Conservation (phyloP, 495 filamentous ascomycete genomes). For the Aspergillus mulundensis region DNA sequence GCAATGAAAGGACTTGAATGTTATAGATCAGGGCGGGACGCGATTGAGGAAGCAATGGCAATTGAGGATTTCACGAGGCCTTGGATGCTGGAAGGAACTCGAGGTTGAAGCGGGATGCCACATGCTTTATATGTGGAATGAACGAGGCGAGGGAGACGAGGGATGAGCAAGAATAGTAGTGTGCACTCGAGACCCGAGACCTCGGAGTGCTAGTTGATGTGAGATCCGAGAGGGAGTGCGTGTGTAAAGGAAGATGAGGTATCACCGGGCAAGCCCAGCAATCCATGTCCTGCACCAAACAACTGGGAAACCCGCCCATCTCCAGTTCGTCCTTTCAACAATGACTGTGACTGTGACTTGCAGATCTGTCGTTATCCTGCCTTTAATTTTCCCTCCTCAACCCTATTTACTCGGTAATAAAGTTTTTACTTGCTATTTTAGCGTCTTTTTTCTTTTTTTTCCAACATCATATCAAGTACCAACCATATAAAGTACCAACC, state of each 20-base stretch:
- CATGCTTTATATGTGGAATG: constrained; percentile 29
- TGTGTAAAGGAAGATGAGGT: constrained; percentile 18
- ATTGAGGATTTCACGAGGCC: constrained; percentile 19
- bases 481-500: no score
- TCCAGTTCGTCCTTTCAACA: constrained; percentile 1
- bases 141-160: constrained; percentile 19
- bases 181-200: no score
- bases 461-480: constrained; percentile 1
- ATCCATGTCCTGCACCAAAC: constrained; percentile 13
- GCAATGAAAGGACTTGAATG: not conserved
- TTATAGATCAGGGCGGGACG: constrained; percentile 17
- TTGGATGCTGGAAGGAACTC: constrained; percentile 11
- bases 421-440: not conserved
- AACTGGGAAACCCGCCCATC: constrained; percentile 15
- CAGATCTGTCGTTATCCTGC: constrained; percentile 17
- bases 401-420: no score
- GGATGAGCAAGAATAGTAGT: constrained; percentile 7
- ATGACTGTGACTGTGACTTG: constrained; percentile 16
- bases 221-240: constrained; percentile 10
- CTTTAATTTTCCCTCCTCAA: not conserved
- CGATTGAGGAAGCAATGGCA: constrained; percentile 1
- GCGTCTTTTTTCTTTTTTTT: constrained; percentile 10
- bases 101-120: constrained; percentile 18
- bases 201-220: no score
- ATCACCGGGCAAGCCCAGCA: constrained; percentile 18